These are phyloP conservation scores for Sarcodon sp. DNA, from an alignment of 768 basidiomycete species.

Conservation along the genomic window DNA sequence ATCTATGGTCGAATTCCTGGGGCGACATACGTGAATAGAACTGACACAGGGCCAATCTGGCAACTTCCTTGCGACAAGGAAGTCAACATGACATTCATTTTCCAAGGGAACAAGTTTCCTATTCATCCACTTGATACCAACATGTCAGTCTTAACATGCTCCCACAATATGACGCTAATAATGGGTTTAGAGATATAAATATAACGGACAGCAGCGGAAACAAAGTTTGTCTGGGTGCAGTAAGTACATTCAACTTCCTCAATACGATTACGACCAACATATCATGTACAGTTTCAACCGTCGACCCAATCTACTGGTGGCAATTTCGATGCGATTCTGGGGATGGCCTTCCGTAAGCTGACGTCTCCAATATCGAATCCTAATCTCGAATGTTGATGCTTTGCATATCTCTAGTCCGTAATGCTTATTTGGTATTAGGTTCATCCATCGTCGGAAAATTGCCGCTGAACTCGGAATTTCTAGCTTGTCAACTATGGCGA, in stretches of 20 bases:
- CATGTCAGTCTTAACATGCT: slow-evolving; percentile 2
- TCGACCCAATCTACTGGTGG: slow-evolving; percentile 35
- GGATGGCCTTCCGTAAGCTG: slow-evolving; percentile 57
- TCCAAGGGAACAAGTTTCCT: slow-evolving; percentile 41
- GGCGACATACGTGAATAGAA: slow-evolving; percentile 28
- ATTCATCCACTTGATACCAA: slow-evolving; percentile 58
- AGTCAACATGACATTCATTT: slow-evolving; percentile 53
- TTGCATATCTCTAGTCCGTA: too few relatives aligned
- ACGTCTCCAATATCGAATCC: not conserved
- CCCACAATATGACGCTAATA: not conserved
- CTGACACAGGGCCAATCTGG: slow-evolving; percentile 34
- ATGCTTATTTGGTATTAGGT: not conserved
- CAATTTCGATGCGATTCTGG: slow-evolving; percentile 53
- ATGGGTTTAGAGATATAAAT: slow-evolving; percentile 12
- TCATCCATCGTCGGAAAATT: not conserved
- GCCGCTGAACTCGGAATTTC: slow-evolving; percentile 50
- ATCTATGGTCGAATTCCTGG: slow-evolving; percentile 46
- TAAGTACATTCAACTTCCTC: slow-evolving; percentile 17
- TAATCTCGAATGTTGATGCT: not conserved
- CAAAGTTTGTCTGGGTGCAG: slow-evolving; percentile 27
- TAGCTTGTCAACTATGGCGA: slow-evolving; percentile 51
- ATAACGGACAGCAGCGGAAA: slow-evolving; percentile 12
- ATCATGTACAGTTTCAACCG: slow-evolving; percentile 48
- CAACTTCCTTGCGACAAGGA: slow-evolving; percentile 48
- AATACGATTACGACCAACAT: not conserved